These are phyloP conservation scores for Xylariaceae sp. DNA, from an alignment of 2,329 filamentous ascomycete genomes.

Conservation along the genomic window DNA sequence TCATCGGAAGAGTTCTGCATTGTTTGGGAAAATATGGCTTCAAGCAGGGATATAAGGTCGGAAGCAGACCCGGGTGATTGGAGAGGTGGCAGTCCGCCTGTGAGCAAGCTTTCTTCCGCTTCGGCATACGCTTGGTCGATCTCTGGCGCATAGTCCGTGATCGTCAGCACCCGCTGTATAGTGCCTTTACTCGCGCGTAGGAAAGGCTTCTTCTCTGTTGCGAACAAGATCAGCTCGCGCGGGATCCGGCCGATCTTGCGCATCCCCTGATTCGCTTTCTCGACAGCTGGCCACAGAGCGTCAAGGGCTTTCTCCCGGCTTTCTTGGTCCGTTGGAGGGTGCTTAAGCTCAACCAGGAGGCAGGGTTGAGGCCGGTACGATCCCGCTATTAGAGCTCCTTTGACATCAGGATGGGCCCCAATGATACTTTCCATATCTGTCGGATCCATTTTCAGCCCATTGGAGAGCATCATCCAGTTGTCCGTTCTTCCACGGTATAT, in stretches of 20 bases:
- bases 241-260: conserved; percentile 36
- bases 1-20: conserved; percentile 12
- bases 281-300: conserved; percentile 11
- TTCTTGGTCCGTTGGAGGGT: conserved; percentile 1
- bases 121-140: conserved; percentile 19
- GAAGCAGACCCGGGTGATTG: conserved; percentile 5
- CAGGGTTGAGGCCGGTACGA: conserved; percentile 10
- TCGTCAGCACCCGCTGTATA: conserved; percentile 9
- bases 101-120: conserved; percentile 17
- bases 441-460: conserved; percentile 35
- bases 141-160: conserved; percentile 6
- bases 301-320: conserved; percentile 2
- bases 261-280: conserved; percentile 8
- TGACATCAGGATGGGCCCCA: conserved; percentile 18
- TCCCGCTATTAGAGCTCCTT: conserved; percentile 10
- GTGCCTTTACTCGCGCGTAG: conserved; percentile 16
- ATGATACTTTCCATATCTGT: conserved; percentile 38
- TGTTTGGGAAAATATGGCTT: conserved; percentile 12
- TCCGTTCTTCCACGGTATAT: conserved; percentile 38
- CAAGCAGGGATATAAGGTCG: too few relatives aligned
- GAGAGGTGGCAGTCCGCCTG: conserved; percentile 13
- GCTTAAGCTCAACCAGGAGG: conserved; percentile 12
- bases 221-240: conserved; percentile 29
- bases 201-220: conserved; percentile 12
- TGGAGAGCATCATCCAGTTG: conserved; percentile 39